phyloP scores from a whole-genome alignment of 2,329 filamentous ascomycete species.

The Helotiales sp. region DNA sequence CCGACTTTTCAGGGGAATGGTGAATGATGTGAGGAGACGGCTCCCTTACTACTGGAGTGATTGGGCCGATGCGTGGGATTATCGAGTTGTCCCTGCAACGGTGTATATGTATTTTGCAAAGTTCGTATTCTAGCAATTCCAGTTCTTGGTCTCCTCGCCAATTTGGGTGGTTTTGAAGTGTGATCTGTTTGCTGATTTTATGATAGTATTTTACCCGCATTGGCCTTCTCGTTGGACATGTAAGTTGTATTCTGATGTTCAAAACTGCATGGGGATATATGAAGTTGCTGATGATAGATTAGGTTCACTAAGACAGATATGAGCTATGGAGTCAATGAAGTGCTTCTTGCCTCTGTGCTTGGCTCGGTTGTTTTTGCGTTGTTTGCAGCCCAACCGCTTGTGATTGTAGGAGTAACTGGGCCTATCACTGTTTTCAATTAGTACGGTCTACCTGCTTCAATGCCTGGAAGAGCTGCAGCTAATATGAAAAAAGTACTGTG shows the following conservation, averaged over 20 bases:
- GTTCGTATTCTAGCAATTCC: too few relatives aligned
- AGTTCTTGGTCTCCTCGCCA: too few relatives aligned
- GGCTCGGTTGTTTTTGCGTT: conserved; percentile 82
- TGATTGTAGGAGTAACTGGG: conserved; percentile 89
- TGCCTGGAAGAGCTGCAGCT: not conserved
- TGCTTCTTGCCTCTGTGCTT: conserved; percentile 82
- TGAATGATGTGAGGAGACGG: conserved; percentile 75
- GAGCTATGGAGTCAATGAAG: conserved; percentile 90
- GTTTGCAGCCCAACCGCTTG: conserved; percentile 80
- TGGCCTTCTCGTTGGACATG: conserved; percentile 93
- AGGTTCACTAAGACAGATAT: conserved; percentile 79
- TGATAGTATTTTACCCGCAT: conserved; percentile 77
- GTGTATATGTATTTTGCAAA: conserved; percentile 97
- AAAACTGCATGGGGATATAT: not conserved
- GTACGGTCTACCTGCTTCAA: conserved; percentile 46
- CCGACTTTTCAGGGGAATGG: conserved; percentile 77
- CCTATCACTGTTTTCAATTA: conserved; percentile 95
- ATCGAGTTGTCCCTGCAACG: conserved; percentile 84
- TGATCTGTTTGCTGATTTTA: conserved; percentile 10
- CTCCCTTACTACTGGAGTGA: conserved; percentile 81
- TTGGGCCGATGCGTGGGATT: conserved; percentile 88
- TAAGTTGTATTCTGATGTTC: conserved; percentile 23
- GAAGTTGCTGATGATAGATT: not conserved
- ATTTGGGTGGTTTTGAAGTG: too few relatives aligned
- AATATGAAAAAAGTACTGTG: conserved; percentile 70